Conservation (phyloP, 495 filamentous ascomycete genomes). For the Penicillium subrubescens region DNA sequence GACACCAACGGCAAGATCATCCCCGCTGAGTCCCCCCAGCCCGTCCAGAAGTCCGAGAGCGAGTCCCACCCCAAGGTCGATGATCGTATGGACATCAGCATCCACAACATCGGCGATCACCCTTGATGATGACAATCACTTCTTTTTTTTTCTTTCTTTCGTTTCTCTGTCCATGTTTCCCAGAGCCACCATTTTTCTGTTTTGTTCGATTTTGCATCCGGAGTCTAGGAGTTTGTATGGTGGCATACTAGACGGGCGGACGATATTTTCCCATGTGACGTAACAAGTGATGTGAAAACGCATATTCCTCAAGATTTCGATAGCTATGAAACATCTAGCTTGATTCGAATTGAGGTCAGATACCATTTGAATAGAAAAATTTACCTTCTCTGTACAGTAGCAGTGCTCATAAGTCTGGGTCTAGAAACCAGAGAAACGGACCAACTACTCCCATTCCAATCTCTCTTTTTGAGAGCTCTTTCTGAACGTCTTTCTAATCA, state of each 20-base stretch:
- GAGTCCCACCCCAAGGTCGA: conserved; percentile 45
- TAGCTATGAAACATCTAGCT: background rate
- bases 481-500: too few relatives aligned
- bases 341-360: conserved; percentile 4
- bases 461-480: too few relatives aligned
- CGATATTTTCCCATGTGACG: conserved; percentile 1
- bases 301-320: background rate
- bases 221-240: conserved; percentile 24
- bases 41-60: conserved; percentile 12
- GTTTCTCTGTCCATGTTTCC: conserved; percentile 11
- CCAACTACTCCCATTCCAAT: too few relatives aligned
- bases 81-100: conserved; percentile 62
- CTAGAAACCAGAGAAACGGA: too few relatives aligned
- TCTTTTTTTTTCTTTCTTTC: conserved; percentile 10
- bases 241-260: conserved; percentile 19
- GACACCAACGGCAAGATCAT: conserved; percentile 58
- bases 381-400: background rate
- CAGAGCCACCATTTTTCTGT: conserved; percentile 8
- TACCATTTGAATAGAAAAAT: conserved; percentile 12
- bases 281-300: conserved; percentile 13
- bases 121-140: conserved; percentile 23
- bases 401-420: too few relatives aligned
- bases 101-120: conserved; percentile 61
- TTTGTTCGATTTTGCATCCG: conserved; percentile 17
- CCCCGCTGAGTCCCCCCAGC: conserved; percentile 34